Base-by-base conservation (phyloP, 805 yeast species). In the Candida wancherniae region DNA sequence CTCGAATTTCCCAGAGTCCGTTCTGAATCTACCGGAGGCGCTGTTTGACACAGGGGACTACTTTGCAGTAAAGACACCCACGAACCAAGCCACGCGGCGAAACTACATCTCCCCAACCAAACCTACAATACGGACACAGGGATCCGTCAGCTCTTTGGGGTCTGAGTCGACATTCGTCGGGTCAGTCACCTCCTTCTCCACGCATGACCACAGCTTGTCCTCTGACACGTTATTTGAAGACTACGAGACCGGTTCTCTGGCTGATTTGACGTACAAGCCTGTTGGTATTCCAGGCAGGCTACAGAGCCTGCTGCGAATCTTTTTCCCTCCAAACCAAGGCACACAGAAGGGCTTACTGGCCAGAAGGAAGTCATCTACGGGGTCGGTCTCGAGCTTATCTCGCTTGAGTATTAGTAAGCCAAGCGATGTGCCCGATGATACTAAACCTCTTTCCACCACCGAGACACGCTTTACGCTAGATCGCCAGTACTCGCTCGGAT, bases 171-270 rank as follows among this genome's bases (percentile, higher is more conserved):
- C 50, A 2, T 29, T 24, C 12, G 16, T 16, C 7, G 31, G 28
- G 11, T 13, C 20, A n/a, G n/a, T n/a, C 15, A 25, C 17, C n/a
- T 22, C 34, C 15, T 33, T 27, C 19, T 21, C 28, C 4, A 29
- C 48, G 30, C 50, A 39, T 20, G 51, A 42, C 19, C 41, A 45
- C 19, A 39, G 44, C 14, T 19, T 40, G 8, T 56, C 62, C n/a
- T 50, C 58, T 1, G 63, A 57, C 10, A 59, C 64, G 3, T 37
- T 59, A 22, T 59, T 58, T 10, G 61, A 56, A n/a, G 57, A 47
- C 3, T 16, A 27, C 9, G 26, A 22, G 14, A 21, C 9, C 17
- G 15, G 26, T 13, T 7, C 33, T n/a, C n/a, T n/a, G n/a, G n/a
- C n/a, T n/a, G n/a, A n/a, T n/a, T n/a, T n/a, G n/a, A n/a, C n/a